Evolutionary conservation across 1,139 yeast species (phyloP), one percentile per base, ranked within the genome.

Genomic region (Candida neerlandica): DNA sequence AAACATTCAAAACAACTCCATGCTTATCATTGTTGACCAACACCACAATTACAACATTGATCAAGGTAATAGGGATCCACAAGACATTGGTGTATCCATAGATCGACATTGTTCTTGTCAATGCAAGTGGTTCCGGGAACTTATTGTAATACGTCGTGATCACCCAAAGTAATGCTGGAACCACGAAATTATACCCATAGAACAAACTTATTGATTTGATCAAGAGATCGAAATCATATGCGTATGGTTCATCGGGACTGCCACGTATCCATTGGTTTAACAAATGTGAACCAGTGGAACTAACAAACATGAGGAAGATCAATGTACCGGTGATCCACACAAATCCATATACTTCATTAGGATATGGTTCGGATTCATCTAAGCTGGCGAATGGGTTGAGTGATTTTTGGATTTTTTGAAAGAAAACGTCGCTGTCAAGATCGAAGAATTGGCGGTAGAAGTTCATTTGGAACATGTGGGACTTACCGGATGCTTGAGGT

Each of bases 321-420:
- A 88, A 80, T 0, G 96, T 86, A 0, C 90, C 89, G 11, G 91
- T 86, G 43, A 89, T 83, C 96, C 96, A 89, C 41, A 89, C 73
- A 26, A 91, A 87, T 1, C 96, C 96, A 61, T 89, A 89, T 47
- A 89, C 68, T 61, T 89, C 96, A 2, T 84, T 76, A 4, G 68
- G 65, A 11, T 70, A 71, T 19, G 68, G 68, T 41, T 60, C 60
- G 3, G 51, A 55, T 16, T 53, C 59, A 15, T 55, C 52, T 21
- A 61, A 53, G 2, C 64, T 56, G 2, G 60, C 55, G 27, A 80
- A 55, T 11, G 85, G 85, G 53, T 80, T 80, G 47, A 76, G 52
- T 4, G 82, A 76, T 41, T 65, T 60, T 35, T 65, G 67, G 46
- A 81, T 65, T 53, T 78, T 78, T 15, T 58, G 63, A 50, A 80